These are phyloP conservation scores for Serpula lacrymans DNA, from an alignment of 768 basidiomycete species.

Conservation along the genomic window DNA sequence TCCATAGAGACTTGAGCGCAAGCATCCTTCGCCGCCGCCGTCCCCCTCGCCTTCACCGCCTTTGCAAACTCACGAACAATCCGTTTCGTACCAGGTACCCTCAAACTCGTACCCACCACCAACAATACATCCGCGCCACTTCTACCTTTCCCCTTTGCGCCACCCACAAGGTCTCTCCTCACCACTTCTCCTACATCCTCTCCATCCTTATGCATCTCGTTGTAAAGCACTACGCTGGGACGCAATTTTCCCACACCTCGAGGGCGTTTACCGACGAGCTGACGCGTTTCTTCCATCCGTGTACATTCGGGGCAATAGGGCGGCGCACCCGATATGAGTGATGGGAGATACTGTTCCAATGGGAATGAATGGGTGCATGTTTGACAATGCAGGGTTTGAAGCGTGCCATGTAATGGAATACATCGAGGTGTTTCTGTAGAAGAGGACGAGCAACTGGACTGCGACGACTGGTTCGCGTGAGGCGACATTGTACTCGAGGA, in stretches of 20 bases:
- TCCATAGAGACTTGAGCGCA: slow-evolving; percentile 21
- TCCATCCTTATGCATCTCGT: slow-evolving; percentile 83
- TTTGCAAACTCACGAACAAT: slow-evolving; percentile 88
- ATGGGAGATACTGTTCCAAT: slow-evolving; percentile 55
- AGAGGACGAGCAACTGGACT: slow-evolving; percentile 45
- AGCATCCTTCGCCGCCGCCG: slow-evolving; percentile 31
- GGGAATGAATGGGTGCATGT: slow-evolving; percentile 74
- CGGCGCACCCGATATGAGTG: slow-evolving; percentile 58
- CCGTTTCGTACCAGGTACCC: slow-evolving; percentile 87
- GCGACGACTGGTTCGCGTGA: slow-evolving; percentile 12
- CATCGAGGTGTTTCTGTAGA: slow-evolving; percentile 67
- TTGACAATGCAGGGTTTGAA: slow-evolving; percentile 76
- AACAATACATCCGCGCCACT: slow-evolving; percentile 79
- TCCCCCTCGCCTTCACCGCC: slow-evolving; percentile 57
- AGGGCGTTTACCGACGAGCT: slow-evolving; percentile 72
- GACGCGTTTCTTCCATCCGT: slow-evolving; percentile 62
- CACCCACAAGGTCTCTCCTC: slow-evolving; percentile 74
- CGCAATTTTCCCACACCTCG: slow-evolving; percentile 78
- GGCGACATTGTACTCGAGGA: slow-evolving; percentile 13
- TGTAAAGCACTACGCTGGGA: slow-evolving; percentile 88
- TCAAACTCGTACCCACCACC: slow-evolving; percentile 87
- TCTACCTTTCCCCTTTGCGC: slow-evolving; percentile 61
- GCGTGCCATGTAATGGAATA: slow-evolving; percentile 87
- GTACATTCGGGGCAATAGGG: slow-evolving; percentile 81
- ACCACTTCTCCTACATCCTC: slow-evolving; percentile 85